Base-by-base conservation (phyloP, 306 rosid species). In the Castanea mollissima region DNA sequence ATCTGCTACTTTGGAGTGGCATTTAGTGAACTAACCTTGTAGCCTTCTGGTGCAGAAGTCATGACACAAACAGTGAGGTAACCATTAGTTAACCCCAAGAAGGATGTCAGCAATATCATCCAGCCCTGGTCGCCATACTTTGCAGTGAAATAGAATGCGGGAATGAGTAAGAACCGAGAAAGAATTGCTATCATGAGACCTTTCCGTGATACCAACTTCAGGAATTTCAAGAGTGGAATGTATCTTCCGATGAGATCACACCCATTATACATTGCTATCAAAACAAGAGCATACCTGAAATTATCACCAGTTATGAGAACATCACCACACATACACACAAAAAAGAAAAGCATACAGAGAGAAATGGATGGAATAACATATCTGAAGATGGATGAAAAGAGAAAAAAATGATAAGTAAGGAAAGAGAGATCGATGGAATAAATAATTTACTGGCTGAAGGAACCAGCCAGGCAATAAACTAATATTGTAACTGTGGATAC, bases 31-130 rank as follows among this genome's bases (percentile, higher is more conserved):
- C 87, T 3, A 5, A 92, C 99, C 97, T 84, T 95, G 89, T 92
- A 92, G 27, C 97, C 97, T 86, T 84, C 86, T 35, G 99, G 98
- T n/a, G 99, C 99, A 56, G 91, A 57, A 77, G 98, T 95, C 54
- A 92, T 82, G 70, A 92, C 87, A 81, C 96, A 92, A 65, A 95
- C 94, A 51, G 98, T 91, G 83, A 95, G 85, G 83, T 92, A 89
- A 46, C 98, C 99, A 81, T 91, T 91, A 19, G 93, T 63, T 79
- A 92, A 80, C 54, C 97, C 99, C 80, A 94, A 77, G 81, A 92
- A 85, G 19, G 92, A 91, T 55, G 97, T 92, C 16, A 94, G 86
- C 77, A 91, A 9, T 68, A 92, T 92, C 97, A 94, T 94, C 94
- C 95, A 92, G 0, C 97, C 99, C 41, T 91, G 93, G 1, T 84